phyloP scores from a whole-genome alignment of 495 filamentous ascomycete genomes.

The Xylaria cubensis region DNA sequence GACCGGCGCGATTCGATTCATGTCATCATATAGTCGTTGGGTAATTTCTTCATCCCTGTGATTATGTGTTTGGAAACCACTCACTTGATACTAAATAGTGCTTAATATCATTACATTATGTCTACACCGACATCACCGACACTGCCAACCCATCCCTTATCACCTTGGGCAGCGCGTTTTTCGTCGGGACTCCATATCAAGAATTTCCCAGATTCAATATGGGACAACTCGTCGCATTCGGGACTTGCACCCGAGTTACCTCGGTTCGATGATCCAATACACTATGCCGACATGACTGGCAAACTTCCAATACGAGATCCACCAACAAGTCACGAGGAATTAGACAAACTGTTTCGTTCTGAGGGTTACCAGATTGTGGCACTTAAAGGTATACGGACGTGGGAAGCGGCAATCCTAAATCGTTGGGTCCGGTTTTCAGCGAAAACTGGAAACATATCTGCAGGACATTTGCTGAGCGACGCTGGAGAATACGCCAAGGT shows the following conservation, averaged over 20 bases:
- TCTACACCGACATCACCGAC: not conserved
- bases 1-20: not conserved
- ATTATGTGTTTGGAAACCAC: not conserved
- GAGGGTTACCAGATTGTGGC: not conserved
- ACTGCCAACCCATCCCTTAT: not conserved
- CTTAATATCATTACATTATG: not conserved
- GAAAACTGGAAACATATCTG: not conserved
- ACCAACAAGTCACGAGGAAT: not conserved
- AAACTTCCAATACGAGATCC: not conserved
- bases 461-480: not conserved
- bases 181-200: not conserved
- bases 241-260: slow-evolving; percentile 10
- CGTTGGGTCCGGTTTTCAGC: slow-evolving; percentile 17
- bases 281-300: slow-evolving; percentile 1
- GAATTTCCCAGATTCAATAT: not conserved
- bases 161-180: slow-evolving; percentile 19
- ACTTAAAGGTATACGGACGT: not conserved
- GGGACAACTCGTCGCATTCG: slow-evolving; percentile 1
- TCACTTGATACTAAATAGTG: not conserved
- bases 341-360: slow-evolving; percentile 7
- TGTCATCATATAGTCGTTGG: not conserved
- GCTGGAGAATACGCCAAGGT: not conserved
- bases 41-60: not conserved
- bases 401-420: slow-evolving; percentile 9
- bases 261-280: slow-evolving; percentile 10